phyloP scores from a whole-genome alignment of 768 basidiomycete species.

The Austroboletus eburneus region DNA sequence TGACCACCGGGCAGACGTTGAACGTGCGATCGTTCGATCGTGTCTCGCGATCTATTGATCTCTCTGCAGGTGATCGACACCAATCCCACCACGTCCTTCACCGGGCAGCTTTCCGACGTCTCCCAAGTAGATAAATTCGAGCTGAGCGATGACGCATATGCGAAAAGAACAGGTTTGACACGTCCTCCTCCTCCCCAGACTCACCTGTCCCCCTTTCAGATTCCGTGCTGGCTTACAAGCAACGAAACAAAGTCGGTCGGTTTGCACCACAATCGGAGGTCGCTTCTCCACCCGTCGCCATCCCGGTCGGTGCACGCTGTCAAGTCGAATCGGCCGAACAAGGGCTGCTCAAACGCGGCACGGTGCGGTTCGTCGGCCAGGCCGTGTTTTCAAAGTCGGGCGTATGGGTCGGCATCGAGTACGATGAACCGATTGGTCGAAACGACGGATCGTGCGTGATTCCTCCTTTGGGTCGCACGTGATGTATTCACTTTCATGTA shows the following conservation, averaged over 20 bases:
- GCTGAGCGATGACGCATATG: constrained; percentile 78
- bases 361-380: constrained; percentile 78
- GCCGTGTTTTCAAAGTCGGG: constrained; percentile 68
- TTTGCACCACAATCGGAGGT: constrained; percentile 60
- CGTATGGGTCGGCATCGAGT: constrained; percentile 88
- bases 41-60: neutral
- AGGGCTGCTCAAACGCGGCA: constrained; percentile 73
- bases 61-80: constrained; percentile 59
- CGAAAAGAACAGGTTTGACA: constrained; percentile 61
- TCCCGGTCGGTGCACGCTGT: constrained; percentile 72
- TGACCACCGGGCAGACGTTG: constrained; percentile 74
- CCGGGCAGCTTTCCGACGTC: constrained; percentile 82
- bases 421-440: constrained; percentile 94
- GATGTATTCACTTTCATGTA: constrained; percentile 27
- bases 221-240: constrained; percentile 86
- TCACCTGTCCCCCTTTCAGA: constrained; percentile 43
- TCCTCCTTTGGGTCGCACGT: neutral
- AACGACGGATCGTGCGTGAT: constrained; percentile 86
- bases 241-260: constrained; percentile 80
- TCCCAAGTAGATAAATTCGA: constrained; percentile 92
- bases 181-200: neutral
- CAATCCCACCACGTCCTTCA: constrained; percentile 70
- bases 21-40: constrained; percentile 49
- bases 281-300: constrained; percentile 37
- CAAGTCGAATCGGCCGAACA: constrained; percentile 72